Evolutionary conservation across 345 rosid genomes (phyloP).

Genomic region (Arabis alpina): DNA sequence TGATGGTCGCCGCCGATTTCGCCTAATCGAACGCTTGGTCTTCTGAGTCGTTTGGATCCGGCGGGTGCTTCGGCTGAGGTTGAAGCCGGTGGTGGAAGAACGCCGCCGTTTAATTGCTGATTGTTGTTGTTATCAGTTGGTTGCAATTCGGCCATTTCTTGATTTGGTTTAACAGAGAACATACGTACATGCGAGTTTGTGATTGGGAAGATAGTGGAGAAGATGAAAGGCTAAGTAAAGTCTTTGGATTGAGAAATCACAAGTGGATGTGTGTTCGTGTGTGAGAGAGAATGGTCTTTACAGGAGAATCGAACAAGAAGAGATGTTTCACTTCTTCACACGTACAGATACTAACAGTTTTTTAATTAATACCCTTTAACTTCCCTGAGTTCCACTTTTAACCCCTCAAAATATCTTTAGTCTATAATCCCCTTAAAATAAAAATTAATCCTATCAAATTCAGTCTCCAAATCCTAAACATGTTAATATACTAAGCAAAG

Average conservation of each 20-base stretch:
- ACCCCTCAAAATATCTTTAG: too few species aligned
- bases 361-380: too few species aligned
- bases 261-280: slow-evolving; percentile 25
- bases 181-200: neutral
- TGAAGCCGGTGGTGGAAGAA: slow-evolving; percentile 27
- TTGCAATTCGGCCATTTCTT: slow-evolving; percentile 33
- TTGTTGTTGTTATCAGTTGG: neutral
- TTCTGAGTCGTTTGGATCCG: slow-evolving; percentile 74
- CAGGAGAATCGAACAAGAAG: slow-evolving; percentile 29
- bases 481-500: too few species aligned
- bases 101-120: slow-evolving; percentile 35
- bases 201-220: neutral
- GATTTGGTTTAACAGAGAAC: neutral
- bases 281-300: slow-evolving; percentile 20
- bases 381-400: too few species aligned
- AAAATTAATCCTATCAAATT: too few species aligned
- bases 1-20: slow-evolving; percentile 78
- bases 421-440: too few species aligned
- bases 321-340: slow-evolving; percentile 19
- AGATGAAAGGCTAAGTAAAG: neutral
- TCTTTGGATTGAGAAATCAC: slow-evolving; percentile 20
- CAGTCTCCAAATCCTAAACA: too few species aligned
- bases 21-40: slow-evolving; percentile 93
- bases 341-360: slow-evolving; percentile 20
- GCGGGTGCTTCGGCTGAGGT: slow-evolving; percentile 39